Evolutionary conservation across 2,329 filamentous ascomycete genomes (phyloP), one percentile per base, ranked within the genome.

Genomic region (Coniochaeta pulveracea): DNA sequence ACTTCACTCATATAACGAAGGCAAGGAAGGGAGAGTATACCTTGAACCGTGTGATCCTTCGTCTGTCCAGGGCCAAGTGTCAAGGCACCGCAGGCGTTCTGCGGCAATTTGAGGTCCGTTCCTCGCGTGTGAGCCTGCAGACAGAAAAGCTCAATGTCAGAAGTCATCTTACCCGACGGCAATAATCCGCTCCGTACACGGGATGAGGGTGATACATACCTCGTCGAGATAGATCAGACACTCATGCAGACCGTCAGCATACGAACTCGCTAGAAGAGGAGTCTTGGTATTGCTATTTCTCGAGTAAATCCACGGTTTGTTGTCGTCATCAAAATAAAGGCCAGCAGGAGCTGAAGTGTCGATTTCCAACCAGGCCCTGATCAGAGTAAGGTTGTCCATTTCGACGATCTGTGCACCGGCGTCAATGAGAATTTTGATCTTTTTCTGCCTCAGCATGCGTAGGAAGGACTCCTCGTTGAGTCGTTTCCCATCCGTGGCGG

Each of bases 401-500:
- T 81, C 76, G 0, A 81, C 47, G 10, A 81, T 70, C 10, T 73
- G 67, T 0, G 77, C 76, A 0, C 77, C 77, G 0, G 73, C 69
- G 45, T 81, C 76, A 1, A 82, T 74, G 0, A 82, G 53, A 0
- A 81, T 57, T 0, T 60, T 56, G 10, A 76, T 73, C 0, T 42
- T 29, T 0, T 36, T 39, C 0, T 40, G 27, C 1, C 22, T 39
- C 0, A 79, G 49, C 16, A 50, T 51, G 0, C 35, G 3, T 0
- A 78, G 50, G 1, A 80, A 50, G 0, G 51, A 46, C 0, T 43
- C 11, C 34, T 76, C 72, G 0, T 55, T 55, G 14, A 69, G 46
- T 0, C 61, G 63, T 6, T 41, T 55, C 1, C 50, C 55, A 0
- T 28, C 10, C 4, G 44, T 24, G 3, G 50, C 48, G 5, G 54